phyloP scores from a whole-genome alignment of 2,329 filamentous ascomycete genomes.

The Aspergillus tamarii region DNA sequence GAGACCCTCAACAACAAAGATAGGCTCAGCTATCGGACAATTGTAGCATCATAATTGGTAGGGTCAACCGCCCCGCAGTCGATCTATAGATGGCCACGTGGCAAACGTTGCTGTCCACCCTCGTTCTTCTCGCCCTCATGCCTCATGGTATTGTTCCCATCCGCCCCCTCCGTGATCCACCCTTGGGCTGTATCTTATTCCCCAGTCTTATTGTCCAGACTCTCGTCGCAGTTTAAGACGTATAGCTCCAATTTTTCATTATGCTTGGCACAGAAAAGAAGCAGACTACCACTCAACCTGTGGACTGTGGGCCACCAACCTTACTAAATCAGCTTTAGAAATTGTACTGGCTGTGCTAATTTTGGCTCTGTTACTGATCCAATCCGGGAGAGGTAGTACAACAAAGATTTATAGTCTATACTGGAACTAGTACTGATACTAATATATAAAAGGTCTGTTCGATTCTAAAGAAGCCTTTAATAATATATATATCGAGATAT shows the following conservation, averaged over 20 bases:
- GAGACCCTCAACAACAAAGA: no score
- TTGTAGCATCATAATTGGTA: no score
- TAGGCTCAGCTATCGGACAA: no score
- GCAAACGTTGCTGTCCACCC: no score
- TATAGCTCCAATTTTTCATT: neutral
- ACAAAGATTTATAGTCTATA: slow-evolving; percentile 11
- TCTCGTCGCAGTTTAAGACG: neutral
- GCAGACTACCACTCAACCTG: neutral
- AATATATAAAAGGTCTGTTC: slow-evolving; percentile 23
- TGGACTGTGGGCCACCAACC: slow-evolving; percentile 9
- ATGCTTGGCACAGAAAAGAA: neutral
- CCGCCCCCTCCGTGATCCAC: no score
- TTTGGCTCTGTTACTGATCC: slow-evolving; percentile 19
- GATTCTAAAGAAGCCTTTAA: slow-evolving; percentile 29
- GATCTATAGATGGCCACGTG: no score
- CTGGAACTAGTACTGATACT: neutral
- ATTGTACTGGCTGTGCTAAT: slow-evolving; percentile 22
- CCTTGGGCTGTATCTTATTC: no score
- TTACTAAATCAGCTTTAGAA: slow-evolving; percentile 6
- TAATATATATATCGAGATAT: slow-evolving; percentile 26
- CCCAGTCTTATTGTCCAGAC: no score
- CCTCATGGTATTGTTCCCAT: no score
- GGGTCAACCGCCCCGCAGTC: no score
- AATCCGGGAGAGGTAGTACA: slow-evolving; percentile 9
- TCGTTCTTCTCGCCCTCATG: no score